Evolutionary conservation across 352 stramenopile genomes (phyloP).

Genomic region (Phytophthora constricta): DNA sequence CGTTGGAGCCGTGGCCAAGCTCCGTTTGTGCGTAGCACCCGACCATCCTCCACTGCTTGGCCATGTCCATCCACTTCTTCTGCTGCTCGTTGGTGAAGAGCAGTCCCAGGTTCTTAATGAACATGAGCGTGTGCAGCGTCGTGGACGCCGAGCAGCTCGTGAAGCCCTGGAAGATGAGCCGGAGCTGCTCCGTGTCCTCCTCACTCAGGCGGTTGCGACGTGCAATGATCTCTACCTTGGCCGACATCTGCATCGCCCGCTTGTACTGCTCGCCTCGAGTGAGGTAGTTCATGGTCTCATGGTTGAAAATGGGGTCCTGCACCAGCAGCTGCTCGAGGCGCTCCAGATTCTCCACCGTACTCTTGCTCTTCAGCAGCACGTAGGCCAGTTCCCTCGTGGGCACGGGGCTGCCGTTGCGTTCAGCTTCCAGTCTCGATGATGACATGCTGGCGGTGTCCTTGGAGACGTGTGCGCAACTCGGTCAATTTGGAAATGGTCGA

Average conservation of each 20-base stretch:
- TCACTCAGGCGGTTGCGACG: constrained; percentile 56
- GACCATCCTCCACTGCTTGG: constrained; percentile 75
- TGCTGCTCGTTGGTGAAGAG: constrained; percentile 80
- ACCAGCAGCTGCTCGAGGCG: constrained; percentile 66
- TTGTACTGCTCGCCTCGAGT: constrained; percentile 70
- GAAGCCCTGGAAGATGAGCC: constrained; percentile 57
- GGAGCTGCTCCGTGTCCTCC: constrained; percentile 66
- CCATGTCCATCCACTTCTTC: constrained; percentile 67
- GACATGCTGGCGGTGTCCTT: too few relatives aligned
- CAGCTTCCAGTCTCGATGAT: constrained; percentile 31
- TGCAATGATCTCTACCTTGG: constrained; percentile 62
- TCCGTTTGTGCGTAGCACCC: constrained; percentile 91
- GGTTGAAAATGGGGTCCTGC: constrained; percentile 60
- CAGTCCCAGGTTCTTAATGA: constrained; percentile 68
- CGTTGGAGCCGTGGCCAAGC: constrained; percentile 89
- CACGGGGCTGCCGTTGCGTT: constrained; percentile 57
- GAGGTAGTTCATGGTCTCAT: constrained; percentile 72
- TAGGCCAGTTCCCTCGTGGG: constrained; percentile 64
- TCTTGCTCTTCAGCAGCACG: constrained; percentile 64
- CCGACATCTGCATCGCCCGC: constrained; percentile 62
- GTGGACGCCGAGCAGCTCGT: constrained; percentile 63
- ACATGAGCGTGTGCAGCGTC: constrained; percentile 77
- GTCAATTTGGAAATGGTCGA: constrained; percentile 20
- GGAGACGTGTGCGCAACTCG: not conserved
- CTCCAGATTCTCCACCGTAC: constrained; percentile 58